Base-by-base conservation (phyloP, 352 stramenopile species). In the Pythium phragmitis region DNA sequence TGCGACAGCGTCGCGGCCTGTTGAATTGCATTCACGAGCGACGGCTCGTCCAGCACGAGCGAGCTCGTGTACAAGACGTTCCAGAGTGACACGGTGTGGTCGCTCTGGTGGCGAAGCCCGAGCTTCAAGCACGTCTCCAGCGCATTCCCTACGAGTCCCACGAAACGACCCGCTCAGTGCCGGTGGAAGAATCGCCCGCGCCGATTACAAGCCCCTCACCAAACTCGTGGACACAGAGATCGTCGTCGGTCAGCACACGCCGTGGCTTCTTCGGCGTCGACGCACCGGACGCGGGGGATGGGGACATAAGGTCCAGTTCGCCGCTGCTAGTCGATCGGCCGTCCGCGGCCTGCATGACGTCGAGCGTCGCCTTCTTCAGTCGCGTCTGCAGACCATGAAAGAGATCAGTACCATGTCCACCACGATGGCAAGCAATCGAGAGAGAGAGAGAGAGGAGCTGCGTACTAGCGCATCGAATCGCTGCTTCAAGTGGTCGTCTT, bases 31-130 rank as follows among this genome's bases (percentile, higher is more conserved):
- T 90, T 77, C 52, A 90, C 76, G 14, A 92, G 62, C 11, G 81
- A 82, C 13, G 80, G 72, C 23, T 92, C 84, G 26, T 92, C 82
- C 2, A 92, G 69, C 52, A 91, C 76, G n/a, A 91, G 75, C 36
- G 82, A 85, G 54, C 76, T 89, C 12, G 80, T 76, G 64, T 89
- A 89, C 47, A 92, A 63, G 0, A 92, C 80, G 26, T 85, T 82
- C 84, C 84, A 92, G 51, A 79, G 79, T 45, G 81, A 85, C n/a
- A 81, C 60, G n/a, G 77, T 69, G 30, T 79, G 69, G 21, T 79
- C 68, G 37, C 34, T 74, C 14, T 78, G 72, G 13, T 71, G 66
- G 47, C 78, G 85, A 0, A 92, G 59, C 3, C 83, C 83, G 17
- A 90, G 65, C 65, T 82, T 77, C 7, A 92, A 57, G 61, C 80